Percentiles rank a stretch among this genome's conserved stretches.
phyloP scores from a whole-genome alignment of 2,329 filamentous ascomycete genomes.

The Fusarium redolens region DNA sequence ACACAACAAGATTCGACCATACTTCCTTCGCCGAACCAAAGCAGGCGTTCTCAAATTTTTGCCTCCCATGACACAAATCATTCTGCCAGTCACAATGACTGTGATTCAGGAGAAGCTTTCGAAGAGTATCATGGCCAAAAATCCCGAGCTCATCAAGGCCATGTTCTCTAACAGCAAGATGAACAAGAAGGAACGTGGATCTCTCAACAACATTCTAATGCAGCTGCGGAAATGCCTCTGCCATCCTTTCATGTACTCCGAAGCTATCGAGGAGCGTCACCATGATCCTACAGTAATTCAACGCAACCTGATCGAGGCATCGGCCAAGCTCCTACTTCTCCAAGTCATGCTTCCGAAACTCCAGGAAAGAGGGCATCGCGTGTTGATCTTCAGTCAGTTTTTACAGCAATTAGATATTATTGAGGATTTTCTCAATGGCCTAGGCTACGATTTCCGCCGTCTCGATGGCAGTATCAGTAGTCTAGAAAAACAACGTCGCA shows the following conservation, averaged over 20 bases:
- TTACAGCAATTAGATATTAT: constrained; percentile 87
- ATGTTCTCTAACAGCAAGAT: constrained; percentile 80
- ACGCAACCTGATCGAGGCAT: constrained; percentile 89
- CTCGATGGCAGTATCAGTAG: constrained; percentile 87
- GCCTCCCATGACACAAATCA: constrained; percentile 93
- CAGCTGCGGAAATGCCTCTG: constrained; percentile 94
- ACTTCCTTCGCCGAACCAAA: constrained; percentile 82
- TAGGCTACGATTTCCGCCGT: constrained; percentile 79
- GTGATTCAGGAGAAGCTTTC: constrained; percentile 93
- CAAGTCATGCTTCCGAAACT: constrained; percentile 90
- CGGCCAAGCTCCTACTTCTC: constrained; percentile 86
- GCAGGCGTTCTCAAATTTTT: constrained; percentile 90
- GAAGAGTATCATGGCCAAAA: constrained; percentile 92
- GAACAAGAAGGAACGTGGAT: constrained; percentile 78
- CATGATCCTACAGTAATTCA: constrained; percentile 71
- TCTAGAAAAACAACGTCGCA: constrained; percentile 91
- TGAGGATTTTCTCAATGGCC: constrained; percentile 87
- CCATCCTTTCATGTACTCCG: constrained; percentile 95
- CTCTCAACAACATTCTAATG: constrained; percentile 93
- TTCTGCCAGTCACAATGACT: constrained; percentile 95
- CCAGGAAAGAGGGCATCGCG: constrained; percentile 84
- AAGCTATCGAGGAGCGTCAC: constrained; percentile 85
- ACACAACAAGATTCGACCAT: constrained; percentile 83
- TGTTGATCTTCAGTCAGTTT: constrained; percentile 97
- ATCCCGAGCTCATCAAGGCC: constrained; percentile 86